Evolutionary conservation across 371 early-diverging fungal genomes (phyloP), one percentile per base, ranked within the genome.

Genomic region (Syncephalis fuscata): DNA sequence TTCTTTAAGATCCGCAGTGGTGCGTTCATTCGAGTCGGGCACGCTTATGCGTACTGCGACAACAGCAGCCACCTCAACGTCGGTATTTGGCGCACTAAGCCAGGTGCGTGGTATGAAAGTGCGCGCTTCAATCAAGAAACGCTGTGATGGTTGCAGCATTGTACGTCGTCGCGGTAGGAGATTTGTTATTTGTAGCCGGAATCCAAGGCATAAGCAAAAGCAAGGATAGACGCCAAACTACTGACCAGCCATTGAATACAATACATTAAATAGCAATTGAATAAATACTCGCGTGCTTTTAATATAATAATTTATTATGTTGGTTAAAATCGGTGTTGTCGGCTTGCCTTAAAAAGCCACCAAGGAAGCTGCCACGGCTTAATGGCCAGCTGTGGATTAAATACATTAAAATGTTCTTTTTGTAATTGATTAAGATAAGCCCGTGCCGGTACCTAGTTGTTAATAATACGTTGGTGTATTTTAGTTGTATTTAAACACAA

Each of bases 151-250:
- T 23, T 86, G 86, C 61, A 72, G 67, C 26, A 80, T 81, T 48
- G 84, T 80, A 39, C 74, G 79, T 56, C 76, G 86, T 54, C 73
- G 82, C 41, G 81, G 82, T 54, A 72, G 75, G 36, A 67, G 83
- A 20, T 86, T 71, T 63, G 82, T 86, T 23, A 67, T 78, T 16
- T 86, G 86, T 65, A 78, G 67, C 67, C 76, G 78, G 62, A 75
- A 83, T 61, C 74, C 73, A 54, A 83, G 82, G 65, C 86, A 85
- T 60, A 85, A 85, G 71, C 86, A 85, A 61, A 67, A 82, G 51
- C 84, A 83, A 66, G 84, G 84, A 40, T 85, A 74, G 68, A 64
- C 14, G 9, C 4, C 32, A 32, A 11, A 32, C 11, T 7, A 4
- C 4, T 11, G 32, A 32, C 4, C 11, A 32, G 32, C 7, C 32